A percentile compares a stretch with the other conserved stretches of the same genome.
Conservation (phyloP, 768 basidiomycete genomes). For the Hericium rajendrae region DNA sequence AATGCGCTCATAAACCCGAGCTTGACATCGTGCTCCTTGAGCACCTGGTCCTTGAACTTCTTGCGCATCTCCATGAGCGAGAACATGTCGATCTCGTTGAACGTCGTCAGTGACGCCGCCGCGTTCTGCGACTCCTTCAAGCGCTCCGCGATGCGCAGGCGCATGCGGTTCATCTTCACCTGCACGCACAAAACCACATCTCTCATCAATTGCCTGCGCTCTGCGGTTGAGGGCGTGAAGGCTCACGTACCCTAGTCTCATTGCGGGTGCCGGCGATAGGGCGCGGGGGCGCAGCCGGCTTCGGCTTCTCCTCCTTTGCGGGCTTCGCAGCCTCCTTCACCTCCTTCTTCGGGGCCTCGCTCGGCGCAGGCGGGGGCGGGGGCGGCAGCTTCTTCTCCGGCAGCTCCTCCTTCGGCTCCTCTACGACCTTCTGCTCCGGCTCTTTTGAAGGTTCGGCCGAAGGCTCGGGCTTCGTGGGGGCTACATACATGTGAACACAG, state of each 20-base stretch:
- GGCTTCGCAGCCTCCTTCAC: slow-evolving; percentile 26
- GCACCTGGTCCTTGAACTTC: slow-evolving; percentile 84
- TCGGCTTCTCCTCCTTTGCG: slow-evolving; percentile 16
- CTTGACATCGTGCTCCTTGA: slow-evolving; percentile 91
- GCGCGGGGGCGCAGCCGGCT: slow-evolving; percentile 22
- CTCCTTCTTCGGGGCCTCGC: slow-evolving; percentile 28
- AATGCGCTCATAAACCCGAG: slow-evolving; percentile 99
- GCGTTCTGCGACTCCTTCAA: slow-evolving; percentile 97
- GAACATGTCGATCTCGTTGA: slow-evolving; percentile 99
- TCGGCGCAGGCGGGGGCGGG: slow-evolving; percentile 33
- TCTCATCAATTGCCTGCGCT: not conserved
- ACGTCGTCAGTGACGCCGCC: slow-evolving; percentile 93
- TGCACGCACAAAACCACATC: slow-evolving; percentile 18
- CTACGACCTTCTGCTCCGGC: slow-evolving; percentile 22
- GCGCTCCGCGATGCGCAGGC: slow-evolving; percentile 91
- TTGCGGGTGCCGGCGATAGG: slow-evolving; percentile 47
- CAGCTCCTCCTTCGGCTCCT: slow-evolving; percentile 30
- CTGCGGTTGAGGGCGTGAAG: not conserved
- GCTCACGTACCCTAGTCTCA: slow-evolving; percentile 68
- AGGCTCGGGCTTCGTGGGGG: slow-evolving; percentile 1
- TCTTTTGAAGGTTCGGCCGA: slow-evolving; percentile 15
- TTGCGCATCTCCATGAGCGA: slow-evolving; percentile 84
- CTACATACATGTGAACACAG: not conserved
- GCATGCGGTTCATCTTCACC: slow-evolving; percentile 99
- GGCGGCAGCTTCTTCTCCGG: slow-evolving; percentile 35